Evolutionary conservation across 2,329 filamentous ascomycete species (phyloP).

Genomic region (Neonectria punicea): DNA sequence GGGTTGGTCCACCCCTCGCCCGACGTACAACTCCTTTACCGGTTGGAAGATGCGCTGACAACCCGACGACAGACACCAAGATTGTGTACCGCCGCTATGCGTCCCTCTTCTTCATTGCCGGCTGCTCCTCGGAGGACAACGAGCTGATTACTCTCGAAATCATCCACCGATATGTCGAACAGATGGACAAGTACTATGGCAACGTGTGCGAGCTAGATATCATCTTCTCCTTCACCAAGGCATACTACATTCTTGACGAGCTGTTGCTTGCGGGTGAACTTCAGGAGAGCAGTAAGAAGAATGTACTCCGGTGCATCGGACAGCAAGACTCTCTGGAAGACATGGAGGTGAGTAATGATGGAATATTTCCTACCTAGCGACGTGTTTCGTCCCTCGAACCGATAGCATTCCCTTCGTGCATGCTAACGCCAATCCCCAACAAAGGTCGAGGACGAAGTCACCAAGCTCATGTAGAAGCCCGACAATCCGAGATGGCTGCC

Average conservation of each 20-base stretch:
- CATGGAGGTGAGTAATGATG: conserved; percentile 85
- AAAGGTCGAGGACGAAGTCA: conserved; percentile 90
- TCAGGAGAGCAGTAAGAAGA: conserved; percentile 99
- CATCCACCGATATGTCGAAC: conserved; percentile 98
- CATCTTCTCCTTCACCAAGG: conserved; percentile 99
- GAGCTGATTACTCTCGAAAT: conserved; percentile 98
- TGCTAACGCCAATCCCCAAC: conserved; percentile 45
- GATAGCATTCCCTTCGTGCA: conserved; percentile 31
- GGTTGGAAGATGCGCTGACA: conserved; percentile 23
- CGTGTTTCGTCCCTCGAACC: conserved; percentile 30
- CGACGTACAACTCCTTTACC: background rate
- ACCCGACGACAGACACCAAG: conserved; percentile 80
- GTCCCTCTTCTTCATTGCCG: conserved; percentile 98
- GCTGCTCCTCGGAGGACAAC: conserved; percentile 96
- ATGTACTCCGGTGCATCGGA: conserved; percentile 92
- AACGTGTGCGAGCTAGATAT: conserved; percentile 99
- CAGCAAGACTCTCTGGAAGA: conserved; percentile 98
- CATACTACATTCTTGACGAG: conserved; percentile 99
- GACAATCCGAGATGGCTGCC: conserved; percentile 31
- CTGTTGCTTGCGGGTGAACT: conserved; percentile 94
- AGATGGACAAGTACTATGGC: conserved; percentile 99
- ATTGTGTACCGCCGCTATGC: conserved; percentile 99
- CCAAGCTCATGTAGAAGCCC: conserved; percentile 81
- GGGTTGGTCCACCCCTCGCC: conserved; percentile 64
- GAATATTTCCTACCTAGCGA: conserved; percentile 31